Percentiles rank a stretch among this genome's conserved stretches.
These are phyloP conservation scores for Chalciporus pseudorubinellus DNA, from an alignment of 768 basidiomycete genomes.

Conservation along the genomic window DNA sequence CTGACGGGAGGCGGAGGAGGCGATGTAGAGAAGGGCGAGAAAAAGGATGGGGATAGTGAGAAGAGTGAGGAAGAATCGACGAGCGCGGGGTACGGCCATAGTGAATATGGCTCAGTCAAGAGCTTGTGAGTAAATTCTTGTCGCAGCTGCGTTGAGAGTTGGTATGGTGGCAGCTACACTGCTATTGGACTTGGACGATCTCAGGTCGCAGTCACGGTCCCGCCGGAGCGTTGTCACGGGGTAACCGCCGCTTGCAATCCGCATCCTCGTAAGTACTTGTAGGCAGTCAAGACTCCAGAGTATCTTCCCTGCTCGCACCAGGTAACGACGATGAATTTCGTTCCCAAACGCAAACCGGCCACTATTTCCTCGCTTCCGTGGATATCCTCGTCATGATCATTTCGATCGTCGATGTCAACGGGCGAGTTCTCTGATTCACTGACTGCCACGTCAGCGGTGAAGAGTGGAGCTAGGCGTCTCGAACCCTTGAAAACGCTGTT, in stretches of 20 bases:
- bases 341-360: not conserved
- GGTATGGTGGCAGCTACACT: too few species aligned
- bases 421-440: not conserved
- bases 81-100: conserved; percentile 37
- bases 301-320: too few species aligned
- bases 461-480: not conserved
- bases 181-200: too few species aligned
- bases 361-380: not conserved
- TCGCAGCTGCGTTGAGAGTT: too few species aligned
- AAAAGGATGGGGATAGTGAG: conserved; percentile 35
- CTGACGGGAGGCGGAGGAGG: conserved; percentile 35
- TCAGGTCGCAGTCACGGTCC: too few species aligned
- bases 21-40: conserved; percentile 40
- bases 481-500: not conserved
- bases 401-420: not conserved
- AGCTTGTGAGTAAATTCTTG: not conserved
- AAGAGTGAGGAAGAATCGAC: conserved; percentile 43
- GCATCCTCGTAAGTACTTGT: too few species aligned
- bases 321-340: too few species aligned
- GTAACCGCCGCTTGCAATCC: too few species aligned
- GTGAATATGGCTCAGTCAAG: not conserved
- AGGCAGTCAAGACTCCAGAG: too few species aligned
- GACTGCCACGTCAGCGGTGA: too few species aligned
- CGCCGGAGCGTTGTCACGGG: too few species aligned
- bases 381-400: not conserved